phyloP scores from a whole-genome alignment of 1,139 yeast genomes.

The Scheffersomyces illinoinensis region DNA sequence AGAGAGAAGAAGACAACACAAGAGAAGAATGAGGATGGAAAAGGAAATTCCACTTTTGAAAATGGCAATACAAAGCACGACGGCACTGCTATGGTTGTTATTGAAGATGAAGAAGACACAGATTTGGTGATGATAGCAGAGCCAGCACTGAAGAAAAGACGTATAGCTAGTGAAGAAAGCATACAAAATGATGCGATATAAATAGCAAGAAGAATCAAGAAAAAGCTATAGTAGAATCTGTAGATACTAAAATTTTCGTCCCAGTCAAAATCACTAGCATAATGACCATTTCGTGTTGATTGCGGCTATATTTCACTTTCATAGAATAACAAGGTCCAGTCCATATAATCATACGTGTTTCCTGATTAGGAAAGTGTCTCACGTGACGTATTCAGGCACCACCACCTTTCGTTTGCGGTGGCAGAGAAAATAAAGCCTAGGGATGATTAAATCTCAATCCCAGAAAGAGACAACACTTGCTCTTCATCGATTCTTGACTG shows the following conservation, averaged over 20 bases:
- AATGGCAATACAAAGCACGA: not conserved
- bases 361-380: not conserved
- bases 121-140: constrained; percentile 11
- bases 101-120: constrained; percentile 13
- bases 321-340: no score
- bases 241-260: not conserved
- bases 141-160: constrained; percentile 13
- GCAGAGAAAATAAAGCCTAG: not conserved
- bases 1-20: constrained; percentile 10
- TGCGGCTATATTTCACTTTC: no score
- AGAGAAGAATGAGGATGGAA: constrained; percentile 9
- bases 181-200: not conserved
- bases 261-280: not conserved
- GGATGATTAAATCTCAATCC: not conserved
- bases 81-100: constrained; percentile 5
- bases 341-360: not conserved
- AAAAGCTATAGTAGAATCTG: not conserved
- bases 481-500: not conserved
- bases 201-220: not conserved
- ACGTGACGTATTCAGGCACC: not conserved
- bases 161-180: not conserved
- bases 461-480: not conserved
- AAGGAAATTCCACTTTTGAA: constrained; percentile 2
- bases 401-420: not conserved
- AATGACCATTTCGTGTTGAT: no score